Evolutionary conservation across 2,329 filamentous ascomycete genomes (phyloP), one percentile per base, ranked within the genome.

Genomic region (Basipetospora chlamydospora): DNA sequence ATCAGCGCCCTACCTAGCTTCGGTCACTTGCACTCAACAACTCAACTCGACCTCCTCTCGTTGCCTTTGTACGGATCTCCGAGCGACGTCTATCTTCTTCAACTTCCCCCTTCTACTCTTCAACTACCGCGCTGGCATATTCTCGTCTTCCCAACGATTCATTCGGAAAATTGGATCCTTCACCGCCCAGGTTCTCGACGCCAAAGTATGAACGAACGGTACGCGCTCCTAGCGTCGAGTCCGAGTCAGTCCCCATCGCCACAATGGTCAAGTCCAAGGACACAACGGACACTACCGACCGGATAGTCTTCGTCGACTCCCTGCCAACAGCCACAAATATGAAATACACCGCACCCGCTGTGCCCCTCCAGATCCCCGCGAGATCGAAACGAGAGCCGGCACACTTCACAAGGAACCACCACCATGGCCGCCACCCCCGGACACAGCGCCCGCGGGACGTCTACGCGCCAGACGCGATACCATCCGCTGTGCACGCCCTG

Each of bases 401-500:
- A 49, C 16, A 17, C 3, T 20, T 10, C 6, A 15, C 26, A 41
- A 42, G 42, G 45, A 57, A 49, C 40, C 51, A 47, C 43, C 56
- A 56, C 42, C 54, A 57, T 35, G 50, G 57, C 40, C 51, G 49
- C 18, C 55, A 61, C 34, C 56, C 56, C 29, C 53, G 53, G 26
- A 46, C 47, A 31, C 46, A 53, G 28, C 51, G 54, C 7, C 35
- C 32, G 3, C 57, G 54, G 40, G 60, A 67, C 37, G 52, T 58
- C 2, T 65, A 67, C 48, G 64, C 65, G 1, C 63, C 69, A 5
- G 68, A 73, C 39, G 57, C 62, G 12, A 59, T 78, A 16, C 67
- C 73, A 5, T 64, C 73, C 0, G 74, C 72, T 0, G 64, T 78
- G 20, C 71, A 71, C 5, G 70, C 71, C 10, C 57, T 79, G 20